Percentiles rank a stretch among this genome's conserved stretches.
phyloP scores from a whole-genome alignment of 805 yeast genomes.

The Pichia manshurica region DNA sequence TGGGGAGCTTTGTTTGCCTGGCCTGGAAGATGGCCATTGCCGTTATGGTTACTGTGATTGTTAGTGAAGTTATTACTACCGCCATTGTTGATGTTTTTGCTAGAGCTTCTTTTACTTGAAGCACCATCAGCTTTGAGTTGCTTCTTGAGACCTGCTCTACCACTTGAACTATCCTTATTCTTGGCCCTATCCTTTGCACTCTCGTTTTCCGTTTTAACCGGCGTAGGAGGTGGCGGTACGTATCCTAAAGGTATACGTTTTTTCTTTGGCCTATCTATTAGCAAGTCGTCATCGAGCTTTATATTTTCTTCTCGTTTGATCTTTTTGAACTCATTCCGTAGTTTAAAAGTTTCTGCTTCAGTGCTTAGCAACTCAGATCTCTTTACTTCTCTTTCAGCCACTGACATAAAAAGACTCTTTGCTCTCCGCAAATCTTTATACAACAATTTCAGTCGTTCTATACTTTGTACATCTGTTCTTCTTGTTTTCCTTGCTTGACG shows the following conservation, averaged over 20 bases:
- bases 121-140: neutral
- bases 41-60: neutral
- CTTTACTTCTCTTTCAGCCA: constrained; percentile 68
- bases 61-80: neutral
- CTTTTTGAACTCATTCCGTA: constrained; percentile 64
- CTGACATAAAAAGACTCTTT: constrained; percentile 56
- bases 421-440: constrained; percentile 76
- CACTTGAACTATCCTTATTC: neutral
- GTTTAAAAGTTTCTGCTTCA: constrained; percentile 64
- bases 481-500: constrained; percentile 95
- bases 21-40: neutral
- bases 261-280: constrained; percentile 57
- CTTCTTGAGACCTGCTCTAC: neutral
- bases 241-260: constrained; percentile 37
- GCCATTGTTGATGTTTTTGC: neutral
- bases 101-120: constrained; percentile 1
- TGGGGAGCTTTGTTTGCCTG: constrained; percentile 17
- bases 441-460: constrained; percentile 70
- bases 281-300: constrained; percentile 76
- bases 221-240: constrained; percentile 11
- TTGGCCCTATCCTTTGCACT: constrained; percentile 16
- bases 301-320: constrained; percentile 71
- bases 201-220: constrained; percentile 2
- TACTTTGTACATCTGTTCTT: constrained; percentile 85
- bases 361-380: constrained; percentile 54